A percentile compares a stretch with the other conserved stretches of the same genome.
These are phyloP conservation scores for Ophiobolus disseminans DNA, from an alignment of 2,329 filamentous ascomycete species.

Conservation along the genomic window DNA sequence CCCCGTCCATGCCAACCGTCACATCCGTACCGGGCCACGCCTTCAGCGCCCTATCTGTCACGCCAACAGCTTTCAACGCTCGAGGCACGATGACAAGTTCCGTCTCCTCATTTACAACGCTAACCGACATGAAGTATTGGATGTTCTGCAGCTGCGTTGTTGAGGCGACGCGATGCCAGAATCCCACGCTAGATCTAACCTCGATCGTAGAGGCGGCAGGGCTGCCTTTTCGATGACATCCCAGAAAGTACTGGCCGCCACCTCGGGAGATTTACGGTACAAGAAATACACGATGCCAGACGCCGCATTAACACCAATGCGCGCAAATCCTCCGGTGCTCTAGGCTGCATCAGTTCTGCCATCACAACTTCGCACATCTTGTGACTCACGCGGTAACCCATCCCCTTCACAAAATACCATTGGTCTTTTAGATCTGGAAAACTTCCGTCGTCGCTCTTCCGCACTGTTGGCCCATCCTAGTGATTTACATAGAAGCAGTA, in stretches of 20 bases:
- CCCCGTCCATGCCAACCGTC: not conserved
- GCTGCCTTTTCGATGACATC: not conserved
- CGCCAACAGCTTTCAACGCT: not conserved
- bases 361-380: no score
- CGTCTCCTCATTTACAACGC: constrained; percentile 2
- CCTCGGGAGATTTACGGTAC: not conserved
- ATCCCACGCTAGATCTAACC: not conserved
- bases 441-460: no score
- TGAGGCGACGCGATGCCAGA: not conserved
- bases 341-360: constrained; percentile 9
- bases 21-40: constrained; percentile 8
- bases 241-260: not conserved
- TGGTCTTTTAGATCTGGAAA: no score
- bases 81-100: not conserved
- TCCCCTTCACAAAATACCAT: no score
- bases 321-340: constrained; percentile 1
- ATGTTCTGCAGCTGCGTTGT: not conserved
- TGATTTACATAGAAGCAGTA: no score
- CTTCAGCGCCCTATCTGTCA: not conserved
- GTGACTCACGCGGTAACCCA: no score
- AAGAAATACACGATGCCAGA: constrained; percentile 15
- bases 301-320: constrained; percentile 13
- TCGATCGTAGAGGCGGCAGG: not conserved
- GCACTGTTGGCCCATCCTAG: no score
- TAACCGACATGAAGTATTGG: not conserved